Percentiles rank a stretch among this genome's conserved stretches.
Conservation (phyloP, 306 rosid species). For the Vigna reflexopilosa region DNA sequence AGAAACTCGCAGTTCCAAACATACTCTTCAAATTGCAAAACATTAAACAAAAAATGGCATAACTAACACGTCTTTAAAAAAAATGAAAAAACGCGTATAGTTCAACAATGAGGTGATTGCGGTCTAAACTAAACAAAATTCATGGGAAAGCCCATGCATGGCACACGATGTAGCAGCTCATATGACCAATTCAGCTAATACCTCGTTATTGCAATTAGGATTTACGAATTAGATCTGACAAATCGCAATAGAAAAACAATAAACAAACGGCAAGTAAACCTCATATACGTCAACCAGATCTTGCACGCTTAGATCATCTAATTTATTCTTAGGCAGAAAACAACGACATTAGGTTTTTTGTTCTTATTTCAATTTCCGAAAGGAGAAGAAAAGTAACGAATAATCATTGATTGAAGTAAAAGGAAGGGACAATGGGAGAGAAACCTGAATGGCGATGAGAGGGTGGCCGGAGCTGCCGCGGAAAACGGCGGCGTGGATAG, state of each 20-base stretch:
- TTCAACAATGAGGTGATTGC: background rate
- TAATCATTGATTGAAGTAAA: background rate
- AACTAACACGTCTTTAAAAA: background rate
- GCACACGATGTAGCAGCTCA: background rate
- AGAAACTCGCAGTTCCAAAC: conserved; percentile 33
- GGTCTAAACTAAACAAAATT: conserved; percentile 1
- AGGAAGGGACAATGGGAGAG: background rate
- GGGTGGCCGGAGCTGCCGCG: conserved; percentile 47
- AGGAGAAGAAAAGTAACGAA: background rate
- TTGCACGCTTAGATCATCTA: conserved; percentile 27
- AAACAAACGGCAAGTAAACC: conserved; percentile 4
- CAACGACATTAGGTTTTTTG: background rate
- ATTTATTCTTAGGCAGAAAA: background rate
- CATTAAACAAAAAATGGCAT: conserved; percentile 13
- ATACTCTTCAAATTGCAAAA: conserved; percentile 23
- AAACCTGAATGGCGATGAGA: conserved; percentile 45
- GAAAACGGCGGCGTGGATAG: conserved; percentile 37
- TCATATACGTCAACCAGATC: conserved; percentile 44
- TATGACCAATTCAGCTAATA: conserved; percentile 16
- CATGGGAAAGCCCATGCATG: conserved; percentile 2
- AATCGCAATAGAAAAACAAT: conserved; percentile 28
- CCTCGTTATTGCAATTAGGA: conserved; percentile 37
- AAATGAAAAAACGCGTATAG: conserved; percentile 6
- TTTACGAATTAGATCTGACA: conserved; percentile 45
- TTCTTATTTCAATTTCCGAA: background rate